Conservation (phyloP, 75 land plant species). For the Sequoiadendron giganteum region DNA sequence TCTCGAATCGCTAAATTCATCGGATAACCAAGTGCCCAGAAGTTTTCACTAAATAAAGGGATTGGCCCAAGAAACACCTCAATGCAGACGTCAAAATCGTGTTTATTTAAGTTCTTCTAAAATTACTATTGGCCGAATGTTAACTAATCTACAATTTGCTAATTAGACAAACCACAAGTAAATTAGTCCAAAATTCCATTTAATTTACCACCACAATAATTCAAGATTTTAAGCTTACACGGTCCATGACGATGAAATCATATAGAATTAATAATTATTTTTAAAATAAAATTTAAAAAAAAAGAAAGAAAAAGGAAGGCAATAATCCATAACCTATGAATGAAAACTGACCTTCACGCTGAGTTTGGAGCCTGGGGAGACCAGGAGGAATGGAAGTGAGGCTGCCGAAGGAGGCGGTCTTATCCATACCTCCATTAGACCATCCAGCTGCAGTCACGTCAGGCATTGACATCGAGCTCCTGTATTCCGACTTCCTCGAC, state of each 20-base stretch:
- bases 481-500: conserved; percentile 22
- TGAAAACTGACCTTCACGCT: conserved; percentile 62
- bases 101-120: not conserved
- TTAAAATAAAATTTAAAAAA: no score
- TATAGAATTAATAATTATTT: no score
- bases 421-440: conserved; percentile 19
- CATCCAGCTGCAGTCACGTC: conserved; percentile 45
- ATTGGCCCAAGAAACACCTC: not conserved
- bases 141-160: not conserved
- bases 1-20: no score
- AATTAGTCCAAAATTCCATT: not conserved
- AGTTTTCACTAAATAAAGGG: no score
- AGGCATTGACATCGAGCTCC: conserved; percentile 53
- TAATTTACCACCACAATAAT: not conserved
- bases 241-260: not conserved
- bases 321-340: not conserved
- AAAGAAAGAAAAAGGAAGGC: no score
- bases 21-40: no score
- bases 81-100: not conserved
- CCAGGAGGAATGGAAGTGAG: conserved; percentile 65
- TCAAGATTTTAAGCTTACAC: not conserved
- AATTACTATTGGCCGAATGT: not conserved
- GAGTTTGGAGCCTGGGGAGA: conserved; percentile 74
- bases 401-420: not conserved
- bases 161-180: not conserved